These are phyloP conservation scores for Gyromitra esculenta DNA, from an alignment of 2,329 filamentous ascomycete species.

Conservation along the genomic window DNA sequence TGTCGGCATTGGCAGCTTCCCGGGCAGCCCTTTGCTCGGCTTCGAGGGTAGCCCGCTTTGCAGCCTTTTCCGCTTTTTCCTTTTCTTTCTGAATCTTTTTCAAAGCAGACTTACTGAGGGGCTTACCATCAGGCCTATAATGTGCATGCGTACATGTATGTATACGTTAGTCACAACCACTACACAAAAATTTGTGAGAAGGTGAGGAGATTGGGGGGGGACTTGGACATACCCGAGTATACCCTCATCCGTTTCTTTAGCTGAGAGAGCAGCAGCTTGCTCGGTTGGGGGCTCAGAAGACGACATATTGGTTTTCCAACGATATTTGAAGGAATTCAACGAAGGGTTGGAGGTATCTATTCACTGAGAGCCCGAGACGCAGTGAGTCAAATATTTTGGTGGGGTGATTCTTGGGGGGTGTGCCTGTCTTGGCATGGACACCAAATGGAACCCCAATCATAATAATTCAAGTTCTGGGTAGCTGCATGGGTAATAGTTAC, in stretches of 20 bases:
- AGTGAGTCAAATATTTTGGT: neutral
- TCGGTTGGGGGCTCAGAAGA: conserved; percentile 39
- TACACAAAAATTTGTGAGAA: neutral
- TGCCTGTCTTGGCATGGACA: conserved; percentile 19
- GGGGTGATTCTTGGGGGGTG: neutral
- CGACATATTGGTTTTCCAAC: conserved; percentile 37
- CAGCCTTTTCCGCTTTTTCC: conserved; percentile 84
- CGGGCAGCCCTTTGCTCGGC: conserved; percentile 73
- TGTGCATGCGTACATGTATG: neutral
- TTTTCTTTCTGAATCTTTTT: conserved; percentile 92
- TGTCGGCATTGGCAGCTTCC: conserved; percentile 71
- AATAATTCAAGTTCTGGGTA: neutral
- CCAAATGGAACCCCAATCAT: neutral
- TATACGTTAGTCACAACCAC: conserved; percentile 1
- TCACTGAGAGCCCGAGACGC: neutral
- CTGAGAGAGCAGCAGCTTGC: conserved; percentile 26
- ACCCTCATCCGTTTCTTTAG: conserved; percentile 3
- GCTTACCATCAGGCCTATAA: conserved; percentile 62
- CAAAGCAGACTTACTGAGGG: conserved; percentile 77
- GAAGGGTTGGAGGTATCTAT: neutral
- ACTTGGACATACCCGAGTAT: conserved; percentile 30
- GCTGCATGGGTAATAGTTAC: neutral
- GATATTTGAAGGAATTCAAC: neutral
- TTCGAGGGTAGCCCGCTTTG: conserved; percentile 75
- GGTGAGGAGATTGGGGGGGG: neutral